These are phyloP conservation scores for Umbelopsis sp. DNA, from an alignment of 371 early-diverging fungal species.

Conservation along the genomic window DNA sequence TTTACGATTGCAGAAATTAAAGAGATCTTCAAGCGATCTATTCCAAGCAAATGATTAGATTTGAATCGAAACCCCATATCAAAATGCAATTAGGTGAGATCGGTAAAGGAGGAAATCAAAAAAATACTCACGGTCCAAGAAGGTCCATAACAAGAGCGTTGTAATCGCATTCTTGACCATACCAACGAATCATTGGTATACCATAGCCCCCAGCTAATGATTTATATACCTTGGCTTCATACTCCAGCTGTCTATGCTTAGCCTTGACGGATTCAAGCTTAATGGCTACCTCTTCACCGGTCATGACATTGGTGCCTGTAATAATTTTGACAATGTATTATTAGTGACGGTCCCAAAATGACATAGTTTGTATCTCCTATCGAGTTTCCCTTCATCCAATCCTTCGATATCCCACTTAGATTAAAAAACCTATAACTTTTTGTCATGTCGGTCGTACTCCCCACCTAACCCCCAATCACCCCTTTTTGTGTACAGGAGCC, in stretches of 20 bases:
- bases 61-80: too few relatives aligned
- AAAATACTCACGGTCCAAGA: conserved; percentile 82
- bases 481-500: too few relatives aligned
- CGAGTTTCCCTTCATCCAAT: too few relatives aligned
- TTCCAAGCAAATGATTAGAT: not conserved
- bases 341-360: not conserved
- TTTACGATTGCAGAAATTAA: conserved; percentile 97
- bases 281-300: conserved; percentile 95
- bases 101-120: conserved; percentile 9
- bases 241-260: conserved; percentile 96
- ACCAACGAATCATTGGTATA: conserved; percentile 95
- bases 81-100: not conserved
- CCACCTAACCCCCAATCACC: too few relatives aligned
- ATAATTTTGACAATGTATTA: not conserved
- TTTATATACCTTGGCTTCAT: conserved; percentile 96
- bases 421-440: not conserved
- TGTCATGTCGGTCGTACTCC: too few relatives aligned
- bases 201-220: conserved; percentile 94
- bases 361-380: too few relatives aligned
- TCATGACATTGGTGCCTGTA: conserved; percentile 88
- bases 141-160: conserved; percentile 99
- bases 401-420: too few relatives aligned
- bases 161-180: conserved; percentile 92
- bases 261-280: conserved; percentile 94
- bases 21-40: conserved; percentile 95